Conservation (phyloP, 352 stramenopile genomes). For the Globisporangium nagaii region DNA sequence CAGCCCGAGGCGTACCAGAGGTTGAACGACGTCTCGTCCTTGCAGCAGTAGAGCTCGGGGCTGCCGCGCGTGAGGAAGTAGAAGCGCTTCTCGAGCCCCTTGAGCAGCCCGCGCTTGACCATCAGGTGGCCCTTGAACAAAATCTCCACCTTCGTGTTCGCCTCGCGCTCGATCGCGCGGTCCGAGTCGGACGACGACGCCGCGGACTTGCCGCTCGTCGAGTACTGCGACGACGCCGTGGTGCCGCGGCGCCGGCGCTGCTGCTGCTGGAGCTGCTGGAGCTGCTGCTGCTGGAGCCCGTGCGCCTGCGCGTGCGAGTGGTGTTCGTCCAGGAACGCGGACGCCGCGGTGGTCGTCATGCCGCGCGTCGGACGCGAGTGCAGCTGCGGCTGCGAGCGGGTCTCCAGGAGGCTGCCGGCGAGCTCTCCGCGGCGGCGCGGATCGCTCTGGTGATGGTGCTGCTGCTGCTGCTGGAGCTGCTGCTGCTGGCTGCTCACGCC, state of each 20-base stretch:
- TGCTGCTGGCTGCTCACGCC: background rate
- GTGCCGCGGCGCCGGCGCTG: background rate
- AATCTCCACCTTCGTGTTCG: constrained; percentile 25
- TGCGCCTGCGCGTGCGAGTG: background rate
- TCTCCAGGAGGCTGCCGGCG: constrained; percentile 1
- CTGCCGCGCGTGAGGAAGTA: constrained; percentile 43
- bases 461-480: background rate
- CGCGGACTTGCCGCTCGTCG: background rate
- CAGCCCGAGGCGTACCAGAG: constrained; percentile 49
- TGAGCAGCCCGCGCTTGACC: constrained; percentile 41
- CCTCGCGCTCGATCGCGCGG: background rate
- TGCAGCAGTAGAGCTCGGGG: constrained; percentile 52
- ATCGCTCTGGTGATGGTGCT: background rate
- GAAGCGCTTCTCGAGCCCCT: constrained; percentile 56
- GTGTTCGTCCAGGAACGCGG: background rate
- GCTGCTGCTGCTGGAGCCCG: background rate
- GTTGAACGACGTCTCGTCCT: constrained; percentile 59
- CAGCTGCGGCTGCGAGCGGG: background rate
- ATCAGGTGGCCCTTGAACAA: constrained; percentile 39
- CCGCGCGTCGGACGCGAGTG: background rate
- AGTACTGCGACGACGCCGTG: constrained; percentile 6
- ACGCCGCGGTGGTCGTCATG: constrained; percentile 1
- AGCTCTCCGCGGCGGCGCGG: background rate
- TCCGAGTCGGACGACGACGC: constrained; percentile 2
- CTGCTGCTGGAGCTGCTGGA: background rate